Conservation (phyloP, 345 rosid species). For the Pugionium dolabratum region DNA sequence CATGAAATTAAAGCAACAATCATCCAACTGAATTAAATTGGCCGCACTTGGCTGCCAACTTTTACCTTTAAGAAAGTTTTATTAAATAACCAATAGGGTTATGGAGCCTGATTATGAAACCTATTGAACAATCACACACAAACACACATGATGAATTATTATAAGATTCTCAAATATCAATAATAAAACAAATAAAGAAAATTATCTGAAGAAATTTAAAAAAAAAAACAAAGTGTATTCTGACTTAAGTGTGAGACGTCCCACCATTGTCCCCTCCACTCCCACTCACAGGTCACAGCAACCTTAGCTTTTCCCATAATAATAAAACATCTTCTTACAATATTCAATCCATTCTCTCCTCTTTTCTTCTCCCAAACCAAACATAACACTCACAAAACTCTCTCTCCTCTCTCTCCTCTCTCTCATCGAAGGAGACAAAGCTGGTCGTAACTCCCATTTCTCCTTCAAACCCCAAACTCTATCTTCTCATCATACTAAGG, state of each 20-base stretch:
- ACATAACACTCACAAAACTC: conserved; percentile 30
- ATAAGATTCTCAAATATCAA: neutral
- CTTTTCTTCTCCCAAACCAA: conserved; percentile 42
- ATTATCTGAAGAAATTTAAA: conserved; percentile 19
- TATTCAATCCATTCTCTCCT: conserved; percentile 33
- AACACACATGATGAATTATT: conserved; percentile 14
- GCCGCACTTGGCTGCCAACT: conserved; percentile 29
- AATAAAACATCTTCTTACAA: conserved; percentile 49
- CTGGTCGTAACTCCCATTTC: conserved; percentile 22
- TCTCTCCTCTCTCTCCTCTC: neutral
- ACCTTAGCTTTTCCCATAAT: conserved; percentile 63
- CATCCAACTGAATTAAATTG: neutral
- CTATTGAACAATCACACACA: conserved; percentile 29
- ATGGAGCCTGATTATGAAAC: conserved; percentile 36
- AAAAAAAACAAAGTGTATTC: conserved; percentile 24
- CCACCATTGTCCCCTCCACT: conserved; percentile 58
- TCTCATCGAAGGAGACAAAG: conserved; percentile 21
- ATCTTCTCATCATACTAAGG: conserved; percentile 16
- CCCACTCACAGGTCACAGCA: conserved; percentile 45
- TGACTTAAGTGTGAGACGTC: conserved; percentile 52
- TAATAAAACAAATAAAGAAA: conserved; percentile 17
- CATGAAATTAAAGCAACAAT: conserved; percentile 19
- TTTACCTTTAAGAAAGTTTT: conserved; percentile 15
- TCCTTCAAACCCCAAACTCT: conserved; percentile 31
- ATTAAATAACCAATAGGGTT: conserved; percentile 11